Base-by-base conservation (phyloP, 495 filamentous ascomycete genomes). In the Penicillium subrubescens region DNA sequence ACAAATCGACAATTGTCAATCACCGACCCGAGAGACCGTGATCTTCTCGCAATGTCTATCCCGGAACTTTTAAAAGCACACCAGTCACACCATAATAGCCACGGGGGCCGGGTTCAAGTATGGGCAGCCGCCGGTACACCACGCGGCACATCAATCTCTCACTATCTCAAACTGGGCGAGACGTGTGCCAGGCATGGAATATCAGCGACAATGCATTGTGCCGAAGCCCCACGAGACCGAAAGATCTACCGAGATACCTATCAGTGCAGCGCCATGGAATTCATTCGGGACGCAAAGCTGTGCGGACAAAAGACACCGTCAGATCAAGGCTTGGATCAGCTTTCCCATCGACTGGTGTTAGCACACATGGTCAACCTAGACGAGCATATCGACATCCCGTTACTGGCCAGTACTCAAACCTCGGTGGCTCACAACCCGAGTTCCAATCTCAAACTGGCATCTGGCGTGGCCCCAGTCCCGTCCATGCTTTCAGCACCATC, bases 111-210 rank as follows among this genome's bases (percentile, higher is more conserved):
- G 17, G 71, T 81, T 27, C 71, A 76, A 12, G 75, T 82, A 15
- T 82, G 80, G 80, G 78, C 77, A 43, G 79, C 76, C 8, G 77
- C 80, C 2, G 74, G 76, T 1, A 82, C 80, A 17, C 80, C 80
- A 8, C 72, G 80, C 2, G 79, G 79, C 5, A 67, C 68, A 23
- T 64, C 69, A 2, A 68, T 65, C 21, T 65, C 57, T 2, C 60
- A 62, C 2, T 76, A 70, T 25, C 64, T 44, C 1, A 70, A 67
- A 19, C 41, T 74, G 8, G 71, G 73, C 8, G 65, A 72, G 17
- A 59, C 62, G 5, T 74, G 83, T 25, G 77, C 80, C 3, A 74
- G 79, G 0, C 50, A 69, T 33, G 63, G 62, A 0, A 68, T 68
- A 27, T 70, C 67, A 0, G 44, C 56, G 15, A 72, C 70, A 0